A percentile compares a stretch with the other conserved stretches of the same genome.
These are phyloP conservation scores for Yarrowia hollandica DNA, from an alignment of 805 yeast genomes.

Conservation along the genomic window DNA sequence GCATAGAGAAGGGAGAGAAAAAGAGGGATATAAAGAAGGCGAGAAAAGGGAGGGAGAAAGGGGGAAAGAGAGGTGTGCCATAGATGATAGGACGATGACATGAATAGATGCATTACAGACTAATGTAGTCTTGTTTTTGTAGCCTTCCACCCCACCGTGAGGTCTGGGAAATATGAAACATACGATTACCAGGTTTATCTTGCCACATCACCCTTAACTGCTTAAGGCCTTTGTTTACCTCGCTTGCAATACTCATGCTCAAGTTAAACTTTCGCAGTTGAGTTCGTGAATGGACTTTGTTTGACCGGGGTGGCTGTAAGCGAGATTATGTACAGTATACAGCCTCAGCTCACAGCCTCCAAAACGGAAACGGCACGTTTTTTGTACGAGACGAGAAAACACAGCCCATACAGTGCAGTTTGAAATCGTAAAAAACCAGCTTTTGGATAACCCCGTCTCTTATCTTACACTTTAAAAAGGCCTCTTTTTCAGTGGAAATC, in stretches of 20 bases:
- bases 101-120: constrained; percentile 6
- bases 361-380: not conserved
- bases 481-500: no score
- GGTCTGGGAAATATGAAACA: no score
- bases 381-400: no score
- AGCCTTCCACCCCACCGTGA: no score
- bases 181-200: not conserved
- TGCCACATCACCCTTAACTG: constrained; percentile 14
- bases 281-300: not conserved
- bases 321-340: not conserved
- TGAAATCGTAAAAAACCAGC: no score
- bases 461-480: not conserved
- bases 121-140: no score
- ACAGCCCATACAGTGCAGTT: no score
- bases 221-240: constrained; percentile 11
- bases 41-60: not conserved
- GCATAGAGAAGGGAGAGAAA: not conserved
- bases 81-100: not conserved
- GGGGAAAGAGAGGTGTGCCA: not conserved
- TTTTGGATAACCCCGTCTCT: not conserved
- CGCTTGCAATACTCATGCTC: constrained; percentile 1
- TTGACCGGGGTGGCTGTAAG: constrained; percentile 3
- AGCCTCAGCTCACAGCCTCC: not conserved
- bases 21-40: no score
- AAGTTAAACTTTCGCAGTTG: not conserved